Percentiles rank a stretch among this genome's conserved stretches.
Conservation (phyloP, 2,329 filamentous ascomycete genomes). For the Parastagonospora avenae region DNA sequence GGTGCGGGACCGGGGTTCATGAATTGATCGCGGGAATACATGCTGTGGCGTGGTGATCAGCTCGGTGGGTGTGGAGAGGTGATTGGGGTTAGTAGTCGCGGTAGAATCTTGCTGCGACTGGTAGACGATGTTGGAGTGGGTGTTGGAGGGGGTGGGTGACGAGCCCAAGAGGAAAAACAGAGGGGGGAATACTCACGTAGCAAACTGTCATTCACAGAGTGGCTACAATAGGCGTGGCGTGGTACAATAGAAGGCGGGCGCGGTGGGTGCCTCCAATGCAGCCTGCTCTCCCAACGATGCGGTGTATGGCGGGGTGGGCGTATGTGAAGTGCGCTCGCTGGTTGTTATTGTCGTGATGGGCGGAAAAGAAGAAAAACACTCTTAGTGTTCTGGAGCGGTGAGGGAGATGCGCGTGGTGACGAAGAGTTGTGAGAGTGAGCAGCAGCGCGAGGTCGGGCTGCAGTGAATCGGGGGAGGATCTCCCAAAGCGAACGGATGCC, state of each 20-base stretch:
- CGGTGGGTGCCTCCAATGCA: conserved; percentile 12
- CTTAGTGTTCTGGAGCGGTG: background rate
- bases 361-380: background rate
- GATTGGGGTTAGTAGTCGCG: background rate
- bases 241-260: conserved; percentile 13
- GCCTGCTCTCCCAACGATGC: conserved; percentile 17
- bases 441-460: conserved; percentile 24
- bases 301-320: conserved; percentile 39
- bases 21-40: conserved; percentile 72
- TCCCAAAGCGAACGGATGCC: conserved; percentile 10
- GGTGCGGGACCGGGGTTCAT: conserved; percentile 98
- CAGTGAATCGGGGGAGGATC: conserved; percentile 19
- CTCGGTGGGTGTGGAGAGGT: conserved; percentile 1
- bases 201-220: conserved; percentile 25
- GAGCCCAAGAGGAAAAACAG: conserved; percentile 4
- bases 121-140: background rate
- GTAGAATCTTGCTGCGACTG: conserved; percentile 2
- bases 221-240: conserved; percentile 8
- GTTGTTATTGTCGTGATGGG: background rate
- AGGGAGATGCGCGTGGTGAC: background rate
- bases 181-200: conserved; percentile 30
- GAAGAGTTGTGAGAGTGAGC: conserved; percentile 16
- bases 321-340: conserved; percentile 4
- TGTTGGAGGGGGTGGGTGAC: background rate
- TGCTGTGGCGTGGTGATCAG: conserved; percentile 47